Base-by-base conservation (phyloP, 2,329 filamentous ascomycete genomes). In the Claviceps sp. region DNA sequence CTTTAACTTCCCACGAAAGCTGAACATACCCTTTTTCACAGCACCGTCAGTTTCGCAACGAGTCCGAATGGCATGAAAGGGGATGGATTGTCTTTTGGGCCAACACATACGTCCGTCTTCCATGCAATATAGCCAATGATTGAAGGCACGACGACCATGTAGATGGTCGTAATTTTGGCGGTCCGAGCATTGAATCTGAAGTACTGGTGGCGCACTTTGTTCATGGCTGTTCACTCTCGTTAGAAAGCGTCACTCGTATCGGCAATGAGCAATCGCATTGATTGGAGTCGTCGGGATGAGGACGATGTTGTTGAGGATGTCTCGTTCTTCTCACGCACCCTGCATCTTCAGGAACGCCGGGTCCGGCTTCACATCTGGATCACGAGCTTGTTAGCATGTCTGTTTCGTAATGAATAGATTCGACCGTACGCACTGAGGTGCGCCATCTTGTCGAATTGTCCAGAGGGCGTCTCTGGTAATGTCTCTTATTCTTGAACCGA, bases 151-250 rank as follows among this genome's bases (percentile, higher is more conserved):
- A 84, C 72, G 37, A 82, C 72, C 54, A 85, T 78, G 69, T 91
- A 96, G 57, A 84, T 74, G 65, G 96, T 81, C 4, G 84, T 83
- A 63, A 96, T 70, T 72, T 80, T 82, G 34, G 88, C 89, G 46
- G 89, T 95, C 63, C 86, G 78, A 50, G 82, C 79, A 38, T 86
- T 97, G 88, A 89, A 97, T 69, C 89, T 81, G 79, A 97, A 98
- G 79, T 88, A 95, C 72, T 89, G 89, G 79, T 90, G 85, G 59
- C 93, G 85, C 74, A 87, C 89, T 63, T 79, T 75, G 63, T 78
- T 81, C 82, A 96, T 87, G 67, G 85, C 90, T 95, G 63, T 61
- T 54, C 38, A 54, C 46, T 3, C 26, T 49, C 45, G 60, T 65
- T 62, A 66, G 60, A 48, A 13, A 36, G 38, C 37, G 48, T 48